Evolutionary conservation across 345 rosid genomes (phyloP).

Genomic region (Hibiscus trionum): DNA sequence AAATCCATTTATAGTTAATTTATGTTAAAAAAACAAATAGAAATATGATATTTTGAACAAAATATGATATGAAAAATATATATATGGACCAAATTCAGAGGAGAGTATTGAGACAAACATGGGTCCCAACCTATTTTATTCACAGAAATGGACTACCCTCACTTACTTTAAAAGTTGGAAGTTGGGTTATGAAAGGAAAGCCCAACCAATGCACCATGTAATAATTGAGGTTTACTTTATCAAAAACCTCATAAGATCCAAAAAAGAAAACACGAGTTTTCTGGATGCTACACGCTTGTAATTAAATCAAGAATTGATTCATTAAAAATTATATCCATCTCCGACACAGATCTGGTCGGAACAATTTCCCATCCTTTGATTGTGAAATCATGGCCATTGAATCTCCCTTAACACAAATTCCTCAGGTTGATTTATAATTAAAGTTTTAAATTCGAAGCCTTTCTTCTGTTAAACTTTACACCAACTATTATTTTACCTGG

Average conservation of each 20-base stretch:
- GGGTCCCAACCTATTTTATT: not conserved
- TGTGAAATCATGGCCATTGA: not conserved
- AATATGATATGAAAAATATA: no score
- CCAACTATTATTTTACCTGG: conserved; percentile 43
- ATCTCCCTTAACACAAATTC: not conserved
- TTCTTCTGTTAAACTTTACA: not conserved
- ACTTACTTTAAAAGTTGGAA: no score
- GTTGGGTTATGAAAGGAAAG: not conserved
- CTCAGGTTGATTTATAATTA: not conserved
- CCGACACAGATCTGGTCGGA: not conserved
- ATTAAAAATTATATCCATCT: no score
- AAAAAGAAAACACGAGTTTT: not conserved
- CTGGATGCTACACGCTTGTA: not conserved
- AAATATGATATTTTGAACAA: no score
- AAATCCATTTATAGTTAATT: no score
- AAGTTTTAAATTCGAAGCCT: not conserved
- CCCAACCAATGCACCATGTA: not conserved
- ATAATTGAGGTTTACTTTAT: not conserved
- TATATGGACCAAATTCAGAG: not conserved
- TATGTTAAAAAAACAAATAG: no score
- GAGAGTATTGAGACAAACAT: no score
- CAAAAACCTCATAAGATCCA: not conserved
- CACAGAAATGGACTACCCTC: not conserved
- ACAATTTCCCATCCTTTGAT: not conserved
- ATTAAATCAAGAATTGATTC: no score